Evolutionary conservation across 441 rosid genomes (phyloP).

Genomic region (Euphorbia celastroides): DNA sequence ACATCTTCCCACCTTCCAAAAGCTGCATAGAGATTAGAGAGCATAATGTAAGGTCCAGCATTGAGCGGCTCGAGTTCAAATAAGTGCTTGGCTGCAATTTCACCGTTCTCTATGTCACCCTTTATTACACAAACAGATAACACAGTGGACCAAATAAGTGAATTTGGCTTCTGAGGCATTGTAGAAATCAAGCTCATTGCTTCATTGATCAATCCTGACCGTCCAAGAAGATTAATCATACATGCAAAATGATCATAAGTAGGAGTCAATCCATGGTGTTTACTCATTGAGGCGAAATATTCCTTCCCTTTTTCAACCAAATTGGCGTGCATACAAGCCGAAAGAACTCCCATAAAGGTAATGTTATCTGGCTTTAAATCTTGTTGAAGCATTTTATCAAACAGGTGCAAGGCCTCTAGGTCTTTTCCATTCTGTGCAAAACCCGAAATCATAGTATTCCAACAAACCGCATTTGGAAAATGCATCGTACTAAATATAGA

Average conservation of each 20-base stretch:
- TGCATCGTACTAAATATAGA: slow-evolving; percentile 54
- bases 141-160: slow-evolving; percentile 55
- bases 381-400: slow-evolving; percentile 44
- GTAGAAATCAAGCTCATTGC: slow-evolving; percentile 59
- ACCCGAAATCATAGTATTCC: slow-evolving; percentile 77
- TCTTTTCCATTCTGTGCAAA: slow-evolving; percentile 71
- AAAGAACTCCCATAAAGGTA: slow-evolving; percentile 27
- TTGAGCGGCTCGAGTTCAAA: slow-evolving; percentile 51
- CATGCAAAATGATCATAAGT: slow-evolving; percentile 76
- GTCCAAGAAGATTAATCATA: slow-evolving; percentile 77
- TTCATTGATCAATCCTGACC: slow-evolving; percentile 56
- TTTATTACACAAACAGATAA: slow-evolving; percentile 59
- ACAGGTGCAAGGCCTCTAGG: slow-evolving; percentile 58
- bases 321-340: slow-evolving; percentile 76
- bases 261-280: slow-evolving; percentile 37
- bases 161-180: slow-evolving; percentile 66
- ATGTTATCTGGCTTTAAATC: slow-evolving; percentile 53
- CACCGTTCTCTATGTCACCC: slow-evolving; percentile 42
- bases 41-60: slow-evolving; percentile 64
- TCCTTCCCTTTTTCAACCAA: slow-evolving; percentile 61
- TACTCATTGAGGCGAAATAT: slow-evolving; percentile 52
- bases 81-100: slow-evolving; percentile 43
- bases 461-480: slow-evolving; percentile 60
- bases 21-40: slow-evolving; percentile 70
- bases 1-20: slow-evolving; percentile 67